A percentile compares a stretch with the other conserved stretches of the same genome.
phyloP scores from a whole-genome alignment of 768 basidiomycete species.

The Mycena albidolilacea region DNA sequence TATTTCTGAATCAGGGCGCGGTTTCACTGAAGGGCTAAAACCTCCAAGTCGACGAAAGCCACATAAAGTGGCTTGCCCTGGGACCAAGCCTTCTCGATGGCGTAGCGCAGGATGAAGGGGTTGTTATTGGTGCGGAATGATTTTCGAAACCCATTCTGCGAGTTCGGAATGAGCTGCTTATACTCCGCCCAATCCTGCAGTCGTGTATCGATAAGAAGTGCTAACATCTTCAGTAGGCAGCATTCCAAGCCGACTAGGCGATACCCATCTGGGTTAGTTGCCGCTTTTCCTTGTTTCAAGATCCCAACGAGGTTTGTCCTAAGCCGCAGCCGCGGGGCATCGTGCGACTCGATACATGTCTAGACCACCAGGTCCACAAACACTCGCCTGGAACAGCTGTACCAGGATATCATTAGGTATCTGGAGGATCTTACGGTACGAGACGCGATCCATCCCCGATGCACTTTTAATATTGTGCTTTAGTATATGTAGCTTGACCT shows the following conservation, averaged over 20 bases:
- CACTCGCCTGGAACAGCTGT: slow-evolving; percentile 26
- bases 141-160: slow-evolving; percentile 52
- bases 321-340: slow-evolving; percentile 28
- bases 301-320: slow-evolving; percentile 30
- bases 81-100: slow-evolving; percentile 41
- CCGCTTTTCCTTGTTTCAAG: slow-evolving; percentile 41
- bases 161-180: slow-evolving; percentile 42
- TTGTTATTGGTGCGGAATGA: slow-evolving; percentile 49
- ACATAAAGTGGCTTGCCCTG: slow-evolving; percentile 43
- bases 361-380: not conserved
- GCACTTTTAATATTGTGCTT: slow-evolving; percentile 27
- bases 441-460: slow-evolving; percentile 13
- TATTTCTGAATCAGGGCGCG: not conserved
- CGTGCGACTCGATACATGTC: slow-evolving; percentile 13
- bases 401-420: slow-evolving; percentile 26
- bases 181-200: slow-evolving; percentile 41
- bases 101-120: slow-evolving; percentile 36
- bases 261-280: slow-evolving; percentile 38
- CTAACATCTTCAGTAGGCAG: slow-evolving; percentile 43
- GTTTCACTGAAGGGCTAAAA: not conserved
- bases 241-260: slow-evolving; percentile 41
- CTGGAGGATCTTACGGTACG: slow-evolving; percentile 23
- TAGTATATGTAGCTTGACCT: slow-evolving; percentile 21
- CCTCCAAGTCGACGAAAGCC: slow-evolving; percentile 42
- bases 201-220: slow-evolving; percentile 41